Conservation (phyloP, 805 yeast genomes). For the Lachancea kluyveri region DNA sequence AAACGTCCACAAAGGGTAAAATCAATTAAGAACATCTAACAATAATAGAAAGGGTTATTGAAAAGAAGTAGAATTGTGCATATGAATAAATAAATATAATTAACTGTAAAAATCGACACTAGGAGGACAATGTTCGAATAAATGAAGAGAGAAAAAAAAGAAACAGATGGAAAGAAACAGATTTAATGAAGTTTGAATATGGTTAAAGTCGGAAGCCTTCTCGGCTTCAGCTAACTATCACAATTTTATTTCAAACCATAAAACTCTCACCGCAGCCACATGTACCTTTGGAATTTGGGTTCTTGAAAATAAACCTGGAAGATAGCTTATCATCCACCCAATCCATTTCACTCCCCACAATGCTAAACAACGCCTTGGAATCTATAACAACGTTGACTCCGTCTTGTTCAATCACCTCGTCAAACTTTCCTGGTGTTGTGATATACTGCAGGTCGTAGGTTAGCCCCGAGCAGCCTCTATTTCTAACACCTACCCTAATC, state of each 20-base stretch:
- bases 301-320: constrained; percentile 83
- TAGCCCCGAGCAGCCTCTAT: constrained; percentile 95
- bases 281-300: constrained; percentile 95
- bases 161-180: constrained; percentile 1
- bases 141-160: constrained; percentile 2
- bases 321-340: constrained; percentile 92
- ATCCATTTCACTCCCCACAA: constrained; percentile 97
- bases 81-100: too few species aligned
- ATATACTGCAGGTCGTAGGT: constrained; percentile 91
- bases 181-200: not conserved
- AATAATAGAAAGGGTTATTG: too few species aligned
- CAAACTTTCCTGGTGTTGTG: constrained; percentile 86
- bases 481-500: constrained; percentile 88
- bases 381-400: constrained; percentile 90
- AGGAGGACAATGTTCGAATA: too few species aligned
- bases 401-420: constrained; percentile 87
- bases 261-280: constrained; percentile 99
- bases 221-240: too few species aligned
- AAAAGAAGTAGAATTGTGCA: too few species aligned
- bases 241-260: constrained; percentile 86
- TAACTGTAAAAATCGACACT: too few species aligned
- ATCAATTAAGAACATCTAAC: too few species aligned
- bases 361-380: constrained; percentile 91
- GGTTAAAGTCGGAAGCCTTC: too few species aligned
- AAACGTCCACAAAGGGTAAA: too few species aligned